Base-by-base conservation (phyloP, 768 basidiomycete species). In the Dacryopinax primogenitus region DNA sequence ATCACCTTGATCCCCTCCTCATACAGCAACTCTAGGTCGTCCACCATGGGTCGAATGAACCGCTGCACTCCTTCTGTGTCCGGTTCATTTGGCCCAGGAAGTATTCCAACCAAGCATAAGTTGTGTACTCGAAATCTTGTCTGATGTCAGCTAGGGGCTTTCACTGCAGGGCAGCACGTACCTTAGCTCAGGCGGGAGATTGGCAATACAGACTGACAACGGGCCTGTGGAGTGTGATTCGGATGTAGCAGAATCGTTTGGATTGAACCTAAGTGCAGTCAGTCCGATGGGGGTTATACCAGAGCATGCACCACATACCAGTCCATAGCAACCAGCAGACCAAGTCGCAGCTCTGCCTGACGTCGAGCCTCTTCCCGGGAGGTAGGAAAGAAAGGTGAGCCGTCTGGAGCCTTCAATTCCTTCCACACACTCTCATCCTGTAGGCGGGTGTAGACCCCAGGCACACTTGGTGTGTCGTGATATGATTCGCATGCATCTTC, bases 61-160 rank as follows among this genome's bases (percentile, higher is more conserved):
- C 71, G 33, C 62, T 75, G 74, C 1, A 75, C 67, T 44, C 75
- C 69, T 12, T 71, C 67, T 6, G 67, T 67, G 1, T 67, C 71
- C 1, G 72, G 74, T 44, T 76, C 75, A 1, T 51, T 69, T 6
- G 74, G 74, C 2, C 75, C 73, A 9, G 74, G 73, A 3, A 68
- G 69, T 66, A 73, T 69, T 15, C 51, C 39, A 1, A 67, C 9
- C 1, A 73, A 45, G 12, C 73, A 45, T 1, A 74, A 63, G 44
- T 74, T 67, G n/a, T 37, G 33, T 16, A 33, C 33, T 21, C 35
- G 63, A 33, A 37, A 64, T 30, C n/a, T 30, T 16, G 36, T 9
- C 33, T 7, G 45, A 13, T 9, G n/a, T 47, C 12, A 47, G 13
- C 23, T 7, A 47, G 45, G 45, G 13, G 7, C 11, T 15, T 7